Conservation (phyloP, 306 rosid species). For the Arachis hypogaea region DNA sequence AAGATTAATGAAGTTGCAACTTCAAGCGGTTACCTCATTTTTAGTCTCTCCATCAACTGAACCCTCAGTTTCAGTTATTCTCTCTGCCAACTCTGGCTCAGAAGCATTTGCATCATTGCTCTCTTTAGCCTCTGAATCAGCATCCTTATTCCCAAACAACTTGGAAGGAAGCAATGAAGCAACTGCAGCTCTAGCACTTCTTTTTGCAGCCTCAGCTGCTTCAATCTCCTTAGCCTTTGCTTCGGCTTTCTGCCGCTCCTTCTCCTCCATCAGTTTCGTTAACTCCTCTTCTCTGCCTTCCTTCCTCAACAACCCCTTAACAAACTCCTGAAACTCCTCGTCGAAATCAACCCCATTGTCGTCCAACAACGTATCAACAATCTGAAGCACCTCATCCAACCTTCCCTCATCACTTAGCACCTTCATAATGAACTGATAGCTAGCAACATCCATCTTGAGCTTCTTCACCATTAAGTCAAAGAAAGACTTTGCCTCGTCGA, state of each 20-base stretch:
- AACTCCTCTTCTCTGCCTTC: slow-evolving; percentile 88
- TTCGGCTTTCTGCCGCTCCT: slow-evolving; percentile 91
- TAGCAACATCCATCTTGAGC: slow-evolving; percentile 86
- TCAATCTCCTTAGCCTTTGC: slow-evolving; percentile 93
- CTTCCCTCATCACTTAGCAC: slow-evolving; percentile 71
- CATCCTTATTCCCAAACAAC: slow-evolving; percentile 73
- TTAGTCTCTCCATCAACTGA: slow-evolving; percentile 39
- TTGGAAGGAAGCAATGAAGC: slow-evolving; percentile 81
- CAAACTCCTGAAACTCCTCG: slow-evolving; percentile 84
- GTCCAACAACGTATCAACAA: slow-evolving; percentile 78
- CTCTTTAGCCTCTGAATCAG: slow-evolving; percentile 46
- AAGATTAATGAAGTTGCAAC: slow-evolving; percentile 1
- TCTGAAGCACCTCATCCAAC: slow-evolving; percentile 74
- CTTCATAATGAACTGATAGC: slow-evolving; percentile 88
- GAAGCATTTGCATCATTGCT: slow-evolving; percentile 31
- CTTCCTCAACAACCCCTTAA: slow-evolving; percentile 76
- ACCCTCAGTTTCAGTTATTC: slow-evolving; percentile 34
- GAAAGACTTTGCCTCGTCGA: slow-evolving; percentile 76
- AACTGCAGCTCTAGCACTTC: slow-evolving; percentile 78
- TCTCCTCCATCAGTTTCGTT: slow-evolving; percentile 85
- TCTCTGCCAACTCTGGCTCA: slow-evolving; percentile 39
- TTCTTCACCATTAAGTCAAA: slow-evolving; percentile 90
- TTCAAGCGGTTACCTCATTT: slow-evolving; percentile 50
- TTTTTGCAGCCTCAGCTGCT: slow-evolving; percentile 93
- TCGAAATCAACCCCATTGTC: slow-evolving; percentile 72